These are phyloP conservation scores for Aspergillus novofumigatus DNA, from an alignment of 2,329 filamentous ascomycete species.

Conservation along the genomic window DNA sequence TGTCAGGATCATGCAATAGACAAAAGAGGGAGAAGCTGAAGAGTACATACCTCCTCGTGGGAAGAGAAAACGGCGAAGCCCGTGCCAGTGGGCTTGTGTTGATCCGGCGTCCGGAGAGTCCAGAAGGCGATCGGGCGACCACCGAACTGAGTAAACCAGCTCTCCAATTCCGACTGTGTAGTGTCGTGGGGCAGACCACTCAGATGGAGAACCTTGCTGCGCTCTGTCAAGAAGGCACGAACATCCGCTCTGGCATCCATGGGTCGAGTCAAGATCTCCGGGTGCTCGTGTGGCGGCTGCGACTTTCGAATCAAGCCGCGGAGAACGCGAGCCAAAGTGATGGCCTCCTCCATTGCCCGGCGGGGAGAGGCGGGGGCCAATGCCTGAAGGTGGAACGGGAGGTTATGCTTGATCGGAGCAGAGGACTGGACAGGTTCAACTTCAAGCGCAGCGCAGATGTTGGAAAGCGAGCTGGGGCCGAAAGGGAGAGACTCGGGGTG, in stretches of 20 bases:
- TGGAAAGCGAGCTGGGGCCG: constrained; percentile 88
- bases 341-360: constrained; percentile 94
- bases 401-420: constrained; percentile 96
- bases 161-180: constrained; percentile 96
- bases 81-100: constrained; percentile 98
- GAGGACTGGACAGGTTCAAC: constrained; percentile 97
- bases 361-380: constrained; percentile 91
- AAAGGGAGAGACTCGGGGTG: constrained; percentile 97
- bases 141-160: constrained; percentile 99
- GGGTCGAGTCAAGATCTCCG: constrained; percentile 87
- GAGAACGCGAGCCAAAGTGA: constrained; percentile 88
- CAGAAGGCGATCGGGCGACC: constrained; percentile 98
- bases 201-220: constrained; percentile 97
- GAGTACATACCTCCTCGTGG: constrained; percentile 82
- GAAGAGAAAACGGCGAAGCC: constrained; percentile 98
- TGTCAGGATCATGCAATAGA: constrained; percentile 4
- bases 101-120: constrained; percentile 95
- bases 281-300: constrained; percentile 86
- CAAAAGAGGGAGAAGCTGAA: constrained; percentile 1
- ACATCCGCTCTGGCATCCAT: constrained; percentile 98
- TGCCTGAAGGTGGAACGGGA: constrained; percentile 95
- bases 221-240: constrained; percentile 88
- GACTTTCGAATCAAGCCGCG: constrained; percentile 93
- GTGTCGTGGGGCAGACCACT: constrained; percentile 96
- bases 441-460: constrained; percentile 96